Base-by-base conservation (phyloP, 768 basidiomycete genomes). In the Podaxis sp. region DNA sequence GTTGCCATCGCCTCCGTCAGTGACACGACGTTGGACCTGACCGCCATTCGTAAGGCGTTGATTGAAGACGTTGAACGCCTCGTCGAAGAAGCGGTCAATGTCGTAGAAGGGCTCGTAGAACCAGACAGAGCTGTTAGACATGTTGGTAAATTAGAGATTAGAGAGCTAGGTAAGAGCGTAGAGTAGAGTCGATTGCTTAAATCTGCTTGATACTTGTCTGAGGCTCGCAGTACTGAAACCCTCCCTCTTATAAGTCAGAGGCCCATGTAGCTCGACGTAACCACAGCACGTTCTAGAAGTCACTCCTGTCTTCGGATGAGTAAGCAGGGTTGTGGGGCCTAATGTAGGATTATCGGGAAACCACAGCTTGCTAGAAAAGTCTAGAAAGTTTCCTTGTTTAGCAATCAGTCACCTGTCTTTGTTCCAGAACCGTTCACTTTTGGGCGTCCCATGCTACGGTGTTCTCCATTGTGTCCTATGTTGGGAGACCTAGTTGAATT, bases 61-160 rank as follows among this genome's bases (percentile, higher is more conserved):
- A 6, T 62, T 59, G 60, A 77, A 68, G 9, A 75, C 69, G 36
- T 40, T 48, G 27, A 57, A 48, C 27, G 56, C 56, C n/a, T 80
- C 77, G 46, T 81, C 78, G 62, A 81, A 72, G 61, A 81, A 66
- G 62, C 73, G 77, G 50, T 82, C 77, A 40, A 79, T 74, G 54
- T 80, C 74, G 54, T 76, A 66, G 65, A 77, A 76, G 9, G 78
- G 77, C 62, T 80, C 75, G 69, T 77, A 74, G 65, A 73, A 70
- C 71, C 73, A 72, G 58, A 68, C 66, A 52, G 50, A 52, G 50
- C 32, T 36, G 56, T 64, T 65, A 6, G 72, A 69, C 63, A 72
- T 67, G 42, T 32, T 32, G 32, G 32, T 32, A 9, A 32, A 32
- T 32, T 32, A 32, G 32, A 32, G 32, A 32, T 32, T 32, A 32